Conservation (phyloP, 371 early-diverging fungal genomes). For the Mortierella sp. region DNA sequence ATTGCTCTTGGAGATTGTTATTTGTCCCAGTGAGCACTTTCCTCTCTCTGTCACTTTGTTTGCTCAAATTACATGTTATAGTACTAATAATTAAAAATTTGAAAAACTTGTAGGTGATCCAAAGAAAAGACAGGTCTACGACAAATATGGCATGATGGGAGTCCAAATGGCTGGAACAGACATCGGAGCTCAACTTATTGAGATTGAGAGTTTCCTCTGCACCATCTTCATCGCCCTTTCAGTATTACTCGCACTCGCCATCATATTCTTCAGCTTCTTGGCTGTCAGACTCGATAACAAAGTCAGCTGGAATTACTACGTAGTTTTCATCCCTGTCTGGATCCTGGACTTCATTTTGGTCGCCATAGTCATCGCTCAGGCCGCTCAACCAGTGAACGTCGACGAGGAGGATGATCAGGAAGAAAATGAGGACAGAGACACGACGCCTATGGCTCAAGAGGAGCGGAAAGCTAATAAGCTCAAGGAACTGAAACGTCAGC, state of each 20-base stretch:
- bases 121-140: slow-evolving; percentile 87
- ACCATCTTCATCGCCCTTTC: slow-evolving; percentile 71
- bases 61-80: slow-evolving; percentile 2
- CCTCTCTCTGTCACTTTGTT: slow-evolving; percentile 6
- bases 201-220: slow-evolving; percentile 80
- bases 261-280: slow-evolving; percentile 86
- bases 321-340: slow-evolving; percentile 90
- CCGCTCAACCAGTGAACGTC: slow-evolving; percentile 46
- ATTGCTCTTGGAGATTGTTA: slow-evolving; percentile 9
- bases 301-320: slow-evolving; percentile 78
- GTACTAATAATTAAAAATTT: neutral
- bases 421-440: slow-evolving; percentile 35
- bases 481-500: slow-evolving; percentile 42
- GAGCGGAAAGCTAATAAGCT: slow-evolving; percentile 55
- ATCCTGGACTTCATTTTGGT: slow-evolving; percentile 69
- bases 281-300: slow-evolving; percentile 81
- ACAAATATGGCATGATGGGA: slow-evolving; percentile 92
- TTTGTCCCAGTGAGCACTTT: slow-evolving; percentile 17
- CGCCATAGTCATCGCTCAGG: slow-evolving; percentile 42
- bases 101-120: slow-evolving; percentile 66
- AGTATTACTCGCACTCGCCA: slow-evolving; percentile 72
- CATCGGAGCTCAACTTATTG: slow-evolving; percentile 81
- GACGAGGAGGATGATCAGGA: slow-evolving; percentile 44
- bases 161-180: slow-evolving; percentile 85
- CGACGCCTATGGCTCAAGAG: slow-evolving; percentile 46